phyloP scores from a whole-genome alignment of 78 protist species.

The Tieghemostelium lacteum region DNA sequence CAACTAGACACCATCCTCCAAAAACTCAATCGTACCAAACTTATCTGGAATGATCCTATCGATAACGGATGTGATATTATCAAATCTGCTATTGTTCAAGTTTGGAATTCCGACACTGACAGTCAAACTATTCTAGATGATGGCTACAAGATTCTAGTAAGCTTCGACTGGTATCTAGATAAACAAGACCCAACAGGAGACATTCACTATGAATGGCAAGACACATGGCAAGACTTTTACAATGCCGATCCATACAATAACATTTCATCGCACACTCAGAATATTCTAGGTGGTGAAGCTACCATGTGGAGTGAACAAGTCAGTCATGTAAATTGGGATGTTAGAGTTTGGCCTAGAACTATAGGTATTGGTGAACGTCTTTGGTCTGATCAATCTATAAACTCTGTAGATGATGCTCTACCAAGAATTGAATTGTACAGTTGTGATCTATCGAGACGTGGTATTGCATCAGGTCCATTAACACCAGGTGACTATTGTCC shows the following conservation, averaged over 20 bases:
- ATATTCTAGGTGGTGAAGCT: constrained; percentile 63
- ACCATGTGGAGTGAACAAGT: constrained; percentile 60
- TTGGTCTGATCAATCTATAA: constrained; percentile 27
- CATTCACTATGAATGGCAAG: constrained; percentile 75
- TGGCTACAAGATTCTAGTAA: constrained; percentile 28
- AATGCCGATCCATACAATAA: constrained; percentile 21
- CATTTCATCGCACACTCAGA: neutral
- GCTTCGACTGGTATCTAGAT: constrained; percentile 45
- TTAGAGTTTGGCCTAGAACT: constrained; percentile 66
- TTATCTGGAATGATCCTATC: constrained; percentile 77
- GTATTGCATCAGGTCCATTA: constrained; percentile 65
- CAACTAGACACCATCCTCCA: neutral
- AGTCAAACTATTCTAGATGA: neutral
- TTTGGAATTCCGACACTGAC: constrained; percentile 27
- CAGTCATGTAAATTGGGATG: constrained; percentile 41
- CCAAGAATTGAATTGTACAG: constrained; percentile 31
- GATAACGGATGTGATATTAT: neutral
- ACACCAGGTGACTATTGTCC: constrained; percentile 46
- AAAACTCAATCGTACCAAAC: constrained; percentile 27
- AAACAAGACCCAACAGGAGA: constrained; percentile 43
- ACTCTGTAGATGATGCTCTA: neutral
- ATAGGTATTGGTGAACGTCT: constrained; percentile 58
- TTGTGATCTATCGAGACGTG: constrained; percentile 42
- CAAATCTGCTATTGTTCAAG: constrained; percentile 7
- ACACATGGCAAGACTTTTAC: constrained; percentile 80